These are phyloP conservation scores for Lagenidium sp. DNA, from an alignment of 352 stramenopile genomes.

Conservation along the genomic window DNA sequence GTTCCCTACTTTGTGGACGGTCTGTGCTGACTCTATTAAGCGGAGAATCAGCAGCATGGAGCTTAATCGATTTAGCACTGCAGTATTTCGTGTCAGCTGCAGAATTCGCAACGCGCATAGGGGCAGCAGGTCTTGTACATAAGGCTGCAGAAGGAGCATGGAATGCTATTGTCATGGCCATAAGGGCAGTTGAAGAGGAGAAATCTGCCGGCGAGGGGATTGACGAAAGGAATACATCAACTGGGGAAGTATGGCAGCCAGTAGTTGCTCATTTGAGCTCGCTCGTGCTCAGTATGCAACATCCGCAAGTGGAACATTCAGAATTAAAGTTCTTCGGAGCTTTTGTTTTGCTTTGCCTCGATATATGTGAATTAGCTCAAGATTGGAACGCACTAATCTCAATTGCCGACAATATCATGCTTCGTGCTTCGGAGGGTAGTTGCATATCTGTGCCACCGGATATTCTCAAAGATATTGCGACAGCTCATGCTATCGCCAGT, in stretches of 20 bases:
- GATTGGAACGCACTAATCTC: conserved; percentile 35
- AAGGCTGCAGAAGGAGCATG: conserved; percentile 64
- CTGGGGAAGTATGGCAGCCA: no score
- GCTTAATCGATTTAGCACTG: conserved; percentile 40
- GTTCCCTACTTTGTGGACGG: conserved; percentile 44
- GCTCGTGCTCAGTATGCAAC: no score
- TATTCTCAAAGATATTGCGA: background rate
- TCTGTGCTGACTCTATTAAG: conserved; percentile 40
- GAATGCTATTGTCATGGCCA: conserved; percentile 51
- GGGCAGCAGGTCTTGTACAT: conserved; percentile 15
- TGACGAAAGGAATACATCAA: no score
- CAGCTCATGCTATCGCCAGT: background rate
- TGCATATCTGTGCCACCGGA: background rate
- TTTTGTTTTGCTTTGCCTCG: conserved; percentile 44
- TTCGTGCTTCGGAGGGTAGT: background rate
- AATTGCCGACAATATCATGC: conserved; percentile 8
- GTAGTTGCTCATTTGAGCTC: no score
- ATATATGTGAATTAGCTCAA: conserved; percentile 32
- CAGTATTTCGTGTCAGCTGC: conserved; percentile 41
- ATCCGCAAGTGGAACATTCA: no score
- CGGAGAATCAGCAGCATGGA: conserved; percentile 27
- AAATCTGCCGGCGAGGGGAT: conserved; percentile 4
- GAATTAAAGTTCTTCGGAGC: conserved; percentile 49
- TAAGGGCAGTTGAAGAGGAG: conserved; percentile 13
- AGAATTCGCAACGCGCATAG: conserved; percentile 25